A percentile compares a stretch with the other conserved stretches of the same genome.
Conservation (phyloP, 345 rosid species). For the Rhodamnia argentea region DNA sequence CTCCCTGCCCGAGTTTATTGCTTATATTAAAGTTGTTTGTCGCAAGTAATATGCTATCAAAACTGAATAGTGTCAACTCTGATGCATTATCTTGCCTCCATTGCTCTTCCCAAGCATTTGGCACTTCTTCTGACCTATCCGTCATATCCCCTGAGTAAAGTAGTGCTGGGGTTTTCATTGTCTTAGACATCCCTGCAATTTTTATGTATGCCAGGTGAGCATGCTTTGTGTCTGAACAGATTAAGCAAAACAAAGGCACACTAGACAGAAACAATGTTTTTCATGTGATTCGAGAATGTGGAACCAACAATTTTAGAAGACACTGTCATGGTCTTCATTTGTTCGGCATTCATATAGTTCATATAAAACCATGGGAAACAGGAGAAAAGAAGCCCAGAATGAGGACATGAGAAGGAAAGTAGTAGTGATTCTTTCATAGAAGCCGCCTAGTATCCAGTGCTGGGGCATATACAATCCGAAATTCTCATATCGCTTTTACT, state of each 20-base stretch:
- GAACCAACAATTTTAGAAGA: background rate
- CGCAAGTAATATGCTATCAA: background rate
- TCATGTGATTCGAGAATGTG: background rate
- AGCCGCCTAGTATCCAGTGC: background rate
- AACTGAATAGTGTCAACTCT: background rate
- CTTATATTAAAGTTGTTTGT: background rate
- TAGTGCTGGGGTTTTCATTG: no score
- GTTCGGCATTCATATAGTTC: background rate
- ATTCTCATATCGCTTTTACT: no score
- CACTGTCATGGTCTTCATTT: background rate
- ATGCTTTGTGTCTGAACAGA: background rate
- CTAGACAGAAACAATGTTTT: no score
- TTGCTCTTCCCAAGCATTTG: background rate
- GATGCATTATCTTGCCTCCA: background rate
- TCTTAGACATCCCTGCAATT: background rate
- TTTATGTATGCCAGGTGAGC: background rate
- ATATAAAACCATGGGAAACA: background rate
- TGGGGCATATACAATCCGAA: background rate
- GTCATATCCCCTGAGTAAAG: background rate
- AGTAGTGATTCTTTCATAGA: background rate
- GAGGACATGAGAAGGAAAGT: background rate
- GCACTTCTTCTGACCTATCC: background rate
- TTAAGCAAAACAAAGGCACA: background rate
- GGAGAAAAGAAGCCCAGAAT: background rate
- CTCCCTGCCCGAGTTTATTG: conserved; percentile 6